A percentile compares a stretch with the other conserved stretches of the same genome.
These are phyloP conservation scores for Tephrocybe sp. DNA, from an alignment of 768 basidiomycete genomes.

Conservation along the genomic window DNA sequence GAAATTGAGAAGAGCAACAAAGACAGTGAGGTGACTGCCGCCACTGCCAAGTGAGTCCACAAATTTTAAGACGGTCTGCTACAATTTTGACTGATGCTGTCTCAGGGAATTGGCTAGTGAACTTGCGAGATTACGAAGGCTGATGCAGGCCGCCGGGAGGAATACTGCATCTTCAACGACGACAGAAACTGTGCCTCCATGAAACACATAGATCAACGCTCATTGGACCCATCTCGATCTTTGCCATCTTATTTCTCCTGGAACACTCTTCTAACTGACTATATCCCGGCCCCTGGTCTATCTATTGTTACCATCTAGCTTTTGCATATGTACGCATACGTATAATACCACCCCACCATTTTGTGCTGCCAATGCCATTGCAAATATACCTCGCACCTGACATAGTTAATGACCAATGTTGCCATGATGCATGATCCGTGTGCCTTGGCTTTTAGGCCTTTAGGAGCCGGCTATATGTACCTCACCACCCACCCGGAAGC, in stretches of 20 bases:
- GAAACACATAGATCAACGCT: not conserved
- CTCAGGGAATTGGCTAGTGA: conserved; percentile 58
- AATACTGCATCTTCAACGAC: conserved; percentile 11
- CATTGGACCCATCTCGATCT: not conserved
- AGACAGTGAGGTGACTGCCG: conserved; percentile 55
- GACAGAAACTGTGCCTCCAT: conserved; percentile 13
- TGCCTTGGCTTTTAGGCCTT: too few species aligned
- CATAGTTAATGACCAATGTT: not conserved
- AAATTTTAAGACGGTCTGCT: not conserved
- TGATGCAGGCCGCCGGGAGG: conserved; percentile 61
- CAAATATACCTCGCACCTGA: conserved; percentile 10
- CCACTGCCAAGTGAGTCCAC: conserved; percentile 58
- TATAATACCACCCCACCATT: conserved; percentile 12
- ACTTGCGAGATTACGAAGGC: conserved; percentile 63
- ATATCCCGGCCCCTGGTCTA: not conserved
- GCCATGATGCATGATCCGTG: not conserved
- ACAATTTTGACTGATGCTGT: conserved; percentile 8
- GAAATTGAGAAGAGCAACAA: conserved; percentile 51
- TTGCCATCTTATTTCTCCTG: not conserved
- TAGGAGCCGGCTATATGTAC: too few species aligned
- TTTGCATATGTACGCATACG: conserved; percentile 18
- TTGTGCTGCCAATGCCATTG: conserved; percentile 6
- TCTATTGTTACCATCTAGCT: conserved; percentile 15
- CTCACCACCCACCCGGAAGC: not conserved
- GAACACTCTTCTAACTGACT: not conserved